phyloP scores from a whole-genome alignment of 345 rosid genomes.

The Corymbia maculata region DNA sequence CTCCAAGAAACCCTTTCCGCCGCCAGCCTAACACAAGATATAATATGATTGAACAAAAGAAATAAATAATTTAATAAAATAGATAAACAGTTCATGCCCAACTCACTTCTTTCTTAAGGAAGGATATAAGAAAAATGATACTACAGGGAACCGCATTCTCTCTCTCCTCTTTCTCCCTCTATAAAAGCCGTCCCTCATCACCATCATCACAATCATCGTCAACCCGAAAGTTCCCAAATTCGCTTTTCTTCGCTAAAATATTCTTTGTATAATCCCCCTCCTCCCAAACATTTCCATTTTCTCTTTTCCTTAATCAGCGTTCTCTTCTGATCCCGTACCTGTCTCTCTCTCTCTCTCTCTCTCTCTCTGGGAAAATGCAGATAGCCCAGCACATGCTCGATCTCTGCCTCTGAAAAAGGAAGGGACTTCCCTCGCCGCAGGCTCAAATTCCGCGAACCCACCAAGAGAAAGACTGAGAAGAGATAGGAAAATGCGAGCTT shows the following conservation, averaged over 20 bases:
- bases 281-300: neutral
- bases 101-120: neutral
- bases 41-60: neutral
- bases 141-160: neutral
- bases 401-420: neutral
- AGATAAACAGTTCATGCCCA: neutral
- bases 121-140: neutral
- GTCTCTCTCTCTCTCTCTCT: neutral
- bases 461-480: neutral
- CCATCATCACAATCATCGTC: neutral
- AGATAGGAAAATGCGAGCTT: neutral
- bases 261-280: neutral
- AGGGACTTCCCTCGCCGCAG: neutral
- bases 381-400: neutral
- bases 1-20: neutral
- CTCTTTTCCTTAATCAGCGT: neutral
- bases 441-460: neutral
- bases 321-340: neutral
- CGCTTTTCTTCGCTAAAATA: neutral
- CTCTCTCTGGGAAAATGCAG: neutral
- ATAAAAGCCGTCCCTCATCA: neutral
- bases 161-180: neutral
- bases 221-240: neutral
- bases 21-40: neutral
- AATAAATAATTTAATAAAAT: too few species aligned